phyloP scores from a whole-genome alignment of 2,329 filamentous ascomycete genomes.

The Polychaeton citri region DNA sequence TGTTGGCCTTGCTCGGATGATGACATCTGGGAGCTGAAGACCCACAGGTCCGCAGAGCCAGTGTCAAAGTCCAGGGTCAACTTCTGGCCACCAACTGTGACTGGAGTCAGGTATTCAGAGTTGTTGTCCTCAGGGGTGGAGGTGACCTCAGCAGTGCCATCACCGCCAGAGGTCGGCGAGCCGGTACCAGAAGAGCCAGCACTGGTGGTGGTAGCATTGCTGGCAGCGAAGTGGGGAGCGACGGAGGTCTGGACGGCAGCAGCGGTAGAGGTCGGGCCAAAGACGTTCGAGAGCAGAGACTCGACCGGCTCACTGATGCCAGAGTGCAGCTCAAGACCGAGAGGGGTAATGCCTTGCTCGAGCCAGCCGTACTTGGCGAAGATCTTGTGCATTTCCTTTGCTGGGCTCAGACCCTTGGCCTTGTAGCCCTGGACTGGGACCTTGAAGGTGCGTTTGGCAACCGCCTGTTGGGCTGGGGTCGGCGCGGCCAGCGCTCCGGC shows the following conservation, averaged over 20 bases:
- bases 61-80: conserved; percentile 61
- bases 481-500: conserved; percentile 36
- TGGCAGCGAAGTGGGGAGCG: neutral
- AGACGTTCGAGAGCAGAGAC: neutral
- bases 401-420: conserved; percentile 42
- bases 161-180: conserved; percentile 3
- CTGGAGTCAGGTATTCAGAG: conserved; percentile 55
- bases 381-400: conserved; percentile 48
- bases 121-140: conserved; percentile 54
- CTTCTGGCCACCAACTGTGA: conserved; percentile 55
- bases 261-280: neutral
- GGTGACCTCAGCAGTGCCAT: conserved; percentile 41
- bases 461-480: conserved; percentile 16
- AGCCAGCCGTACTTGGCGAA: conserved; percentile 49
- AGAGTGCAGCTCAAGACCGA: neutral
- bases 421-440: conserved; percentile 37
- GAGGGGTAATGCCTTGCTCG: neutral
- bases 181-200: conserved; percentile 5
- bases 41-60: conserved; percentile 64
- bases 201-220: conserved; percentile 3
- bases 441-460: conserved; percentile 47
- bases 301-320: neutral
- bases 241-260: neutral
- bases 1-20: conserved; percentile 35
- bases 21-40: conserved; percentile 51